phyloP scores from a whole-genome alignment of 345 rosid species.

The Acer saccharum region DNA sequence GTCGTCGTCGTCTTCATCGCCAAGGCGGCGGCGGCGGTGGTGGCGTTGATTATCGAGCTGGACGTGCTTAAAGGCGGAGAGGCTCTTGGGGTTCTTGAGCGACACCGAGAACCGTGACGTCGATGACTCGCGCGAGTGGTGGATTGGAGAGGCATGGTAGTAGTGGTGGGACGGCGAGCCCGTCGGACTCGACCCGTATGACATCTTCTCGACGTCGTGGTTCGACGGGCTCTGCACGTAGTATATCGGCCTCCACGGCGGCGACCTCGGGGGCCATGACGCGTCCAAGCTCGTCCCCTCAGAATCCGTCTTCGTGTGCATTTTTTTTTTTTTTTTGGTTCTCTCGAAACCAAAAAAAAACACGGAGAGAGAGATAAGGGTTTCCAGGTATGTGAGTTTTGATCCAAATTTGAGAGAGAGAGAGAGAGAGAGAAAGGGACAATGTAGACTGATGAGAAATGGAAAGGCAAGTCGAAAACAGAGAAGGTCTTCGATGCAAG shows the following conservation, averaged over 20 bases:
- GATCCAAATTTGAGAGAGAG: neutral
- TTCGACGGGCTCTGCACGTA: constrained; percentile 98
- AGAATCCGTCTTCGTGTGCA: constrained; percentile 95
- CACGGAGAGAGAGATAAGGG: neutral
- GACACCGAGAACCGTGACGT: constrained; percentile 85
- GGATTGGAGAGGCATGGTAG: constrained; percentile 90
- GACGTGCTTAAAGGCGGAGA: constrained; percentile 60
- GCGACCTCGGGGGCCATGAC: constrained; percentile 64
- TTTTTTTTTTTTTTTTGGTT: constrained; percentile 26
- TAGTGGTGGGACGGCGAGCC: constrained; percentile 78
- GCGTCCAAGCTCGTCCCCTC: constrained; percentile 82
- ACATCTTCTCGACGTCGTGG: constrained; percentile 93
- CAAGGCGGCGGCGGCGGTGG: constrained; percentile 12
- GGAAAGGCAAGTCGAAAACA: constrained; percentile 2
- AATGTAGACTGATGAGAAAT: no score
- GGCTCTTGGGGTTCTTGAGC: constrained; percentile 52
- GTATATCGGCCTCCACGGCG: constrained; percentile 70
- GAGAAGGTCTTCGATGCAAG: neutral
- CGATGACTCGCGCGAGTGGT: constrained; percentile 97
- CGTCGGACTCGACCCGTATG: constrained; percentile 80
- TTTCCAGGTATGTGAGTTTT: neutral
- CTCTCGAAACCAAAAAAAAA: neutral
- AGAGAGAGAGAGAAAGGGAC: no score
- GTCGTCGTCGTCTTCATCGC: constrained; percentile 36
- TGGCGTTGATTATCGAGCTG: constrained; percentile 19